Conservation (phyloP, 2,329 filamentous ascomycete species). For the Neocatenulostroma microsporum region DNA sequence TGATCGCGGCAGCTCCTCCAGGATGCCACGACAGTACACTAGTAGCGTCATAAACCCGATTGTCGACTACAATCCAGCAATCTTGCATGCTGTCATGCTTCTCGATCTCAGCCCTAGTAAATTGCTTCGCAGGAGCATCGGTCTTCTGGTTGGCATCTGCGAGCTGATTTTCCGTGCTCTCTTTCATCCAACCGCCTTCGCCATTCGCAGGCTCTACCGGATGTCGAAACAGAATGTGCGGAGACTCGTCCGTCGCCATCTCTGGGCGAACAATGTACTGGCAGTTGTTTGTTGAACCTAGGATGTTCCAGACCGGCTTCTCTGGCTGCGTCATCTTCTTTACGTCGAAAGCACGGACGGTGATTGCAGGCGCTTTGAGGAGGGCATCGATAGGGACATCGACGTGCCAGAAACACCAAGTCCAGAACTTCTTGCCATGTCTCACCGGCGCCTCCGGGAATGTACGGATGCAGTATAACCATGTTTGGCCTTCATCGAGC, state of each 20-base stretch:
- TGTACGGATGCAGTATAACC: conserved; percentile 43
- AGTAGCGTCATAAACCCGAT: conserved; percentile 46
- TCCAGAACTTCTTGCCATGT: conserved; percentile 49
- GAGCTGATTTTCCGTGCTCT: conserved; percentile 39
- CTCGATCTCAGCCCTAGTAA: conserved; percentile 48
- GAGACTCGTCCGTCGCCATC: conserved; percentile 27
- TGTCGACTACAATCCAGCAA: conserved; percentile 49
- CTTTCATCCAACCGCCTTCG: conserved; percentile 46
- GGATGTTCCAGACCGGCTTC: conserved; percentile 41
- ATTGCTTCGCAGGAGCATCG: conserved; percentile 42
- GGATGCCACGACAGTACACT: conserved; percentile 45
- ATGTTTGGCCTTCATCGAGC: conserved; percentile 41
- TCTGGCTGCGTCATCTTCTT: conserved; percentile 46
- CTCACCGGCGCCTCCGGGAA: conserved; percentile 45
- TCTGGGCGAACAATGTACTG: conserved; percentile 42
- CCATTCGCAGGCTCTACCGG: conserved; percentile 39
- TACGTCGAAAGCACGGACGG: conserved; percentile 42
- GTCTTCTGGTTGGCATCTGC: conserved; percentile 38
- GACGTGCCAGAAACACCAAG: conserved; percentile 47
- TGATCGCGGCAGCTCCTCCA: conserved; percentile 41
- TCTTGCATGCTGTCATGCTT: conserved; percentile 43
- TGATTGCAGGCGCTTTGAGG: conserved; percentile 36
- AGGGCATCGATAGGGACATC: conserved; percentile 42
- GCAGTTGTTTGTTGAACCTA: conserved; percentile 51
- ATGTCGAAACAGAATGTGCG: conserved; percentile 40